These are phyloP conservation scores for Bipolaris oryzae DNA, from an alignment of 2,329 filamentous ascomycete species.

Conservation along the genomic window DNA sequence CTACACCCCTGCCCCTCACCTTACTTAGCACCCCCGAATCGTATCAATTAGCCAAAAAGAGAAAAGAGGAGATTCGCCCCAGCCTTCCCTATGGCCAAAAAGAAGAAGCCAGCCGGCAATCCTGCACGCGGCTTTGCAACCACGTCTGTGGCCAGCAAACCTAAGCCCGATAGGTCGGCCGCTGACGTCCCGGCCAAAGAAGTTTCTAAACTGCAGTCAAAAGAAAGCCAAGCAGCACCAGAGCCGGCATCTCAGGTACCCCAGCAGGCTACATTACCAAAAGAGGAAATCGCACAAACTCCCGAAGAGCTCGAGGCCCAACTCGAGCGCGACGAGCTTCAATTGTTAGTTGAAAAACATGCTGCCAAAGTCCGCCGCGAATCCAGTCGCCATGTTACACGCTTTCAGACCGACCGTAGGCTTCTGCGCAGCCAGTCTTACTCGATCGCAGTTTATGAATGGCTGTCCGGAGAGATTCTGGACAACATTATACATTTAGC, in stretches of 20 bases:
- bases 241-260: slow-evolving; percentile 8
- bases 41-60: background rate
- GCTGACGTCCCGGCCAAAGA: slow-evolving; percentile 27
- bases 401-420: slow-evolving; percentile 84
- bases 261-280: slow-evolving; percentile 26
- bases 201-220: slow-evolving; percentile 14
- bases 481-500: slow-evolving; percentile 77
- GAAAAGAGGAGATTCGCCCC: background rate
- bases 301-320: slow-evolving; percentile 90
- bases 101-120: slow-evolving; percentile 88
- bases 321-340: slow-evolving; percentile 87
- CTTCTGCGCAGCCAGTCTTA: slow-evolving; percentile 81
- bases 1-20: slow-evolving; percentile 3
- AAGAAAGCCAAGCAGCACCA: slow-evolving; percentile 20
- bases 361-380: slow-evolving; percentile 80
- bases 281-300: slow-evolving; percentile 58
- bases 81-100: slow-evolving; percentile 73
- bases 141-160: slow-evolving; percentile 85
- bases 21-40: background rate
- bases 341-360: slow-evolving; percentile 84
- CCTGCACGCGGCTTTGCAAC: slow-evolving; percentile 93
- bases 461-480: slow-evolving; percentile 80
- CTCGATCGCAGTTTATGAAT: slow-evolving; percentile 72
- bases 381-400: slow-evolving; percentile 73
- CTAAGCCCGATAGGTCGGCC: slow-evolving; percentile 56